Conservation (phyloP, 169 alveolate species). For the Cryptosporidium bovis region DNA sequence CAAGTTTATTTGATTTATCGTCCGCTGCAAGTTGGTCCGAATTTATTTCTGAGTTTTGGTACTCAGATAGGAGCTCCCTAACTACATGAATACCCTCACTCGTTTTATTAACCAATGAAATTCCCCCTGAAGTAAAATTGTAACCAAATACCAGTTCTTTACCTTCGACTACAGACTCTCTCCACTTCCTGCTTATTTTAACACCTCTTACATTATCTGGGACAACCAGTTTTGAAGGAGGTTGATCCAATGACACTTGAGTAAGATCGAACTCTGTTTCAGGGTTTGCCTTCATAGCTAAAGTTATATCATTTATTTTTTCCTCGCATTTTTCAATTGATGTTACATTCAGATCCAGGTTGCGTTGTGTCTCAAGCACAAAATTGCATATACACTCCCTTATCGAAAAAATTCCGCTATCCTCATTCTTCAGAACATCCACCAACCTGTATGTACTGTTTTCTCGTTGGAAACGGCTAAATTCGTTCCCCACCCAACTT, state of each 20-base stretch:
- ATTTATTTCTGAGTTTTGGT: background rate
- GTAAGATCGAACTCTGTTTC: constrained; percentile 46
- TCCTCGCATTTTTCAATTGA: background rate
- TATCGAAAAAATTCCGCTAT: background rate
- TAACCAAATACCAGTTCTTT: constrained; percentile 3
- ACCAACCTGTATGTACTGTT: background rate
- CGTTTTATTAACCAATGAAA: background rate
- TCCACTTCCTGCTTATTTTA: constrained; percentile 28
- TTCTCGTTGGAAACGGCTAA: background rate
- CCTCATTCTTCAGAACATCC: background rate
- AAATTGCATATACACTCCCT: constrained; percentile 36
- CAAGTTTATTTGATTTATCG: background rate
- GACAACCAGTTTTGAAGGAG: constrained; percentile 33
- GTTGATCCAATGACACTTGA: constrained; percentile 16
- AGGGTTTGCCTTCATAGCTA: constrained; percentile 17
- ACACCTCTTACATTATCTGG: constrained; percentile 12
- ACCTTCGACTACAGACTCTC: constrained; percentile 54
- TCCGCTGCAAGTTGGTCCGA: background rate
- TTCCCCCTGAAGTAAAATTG: background rate
- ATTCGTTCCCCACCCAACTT: constrained; percentile 5
- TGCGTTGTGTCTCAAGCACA: constrained; percentile 27
- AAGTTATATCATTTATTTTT: constrained; percentile 7
- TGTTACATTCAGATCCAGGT: background rate
- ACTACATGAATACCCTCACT: constrained; percentile 14
- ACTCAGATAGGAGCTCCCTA: constrained; percentile 8